Conservation (phyloP, 192 early-diverging fungal genomes). For the Rhizoclosmatium globosum region DNA sequence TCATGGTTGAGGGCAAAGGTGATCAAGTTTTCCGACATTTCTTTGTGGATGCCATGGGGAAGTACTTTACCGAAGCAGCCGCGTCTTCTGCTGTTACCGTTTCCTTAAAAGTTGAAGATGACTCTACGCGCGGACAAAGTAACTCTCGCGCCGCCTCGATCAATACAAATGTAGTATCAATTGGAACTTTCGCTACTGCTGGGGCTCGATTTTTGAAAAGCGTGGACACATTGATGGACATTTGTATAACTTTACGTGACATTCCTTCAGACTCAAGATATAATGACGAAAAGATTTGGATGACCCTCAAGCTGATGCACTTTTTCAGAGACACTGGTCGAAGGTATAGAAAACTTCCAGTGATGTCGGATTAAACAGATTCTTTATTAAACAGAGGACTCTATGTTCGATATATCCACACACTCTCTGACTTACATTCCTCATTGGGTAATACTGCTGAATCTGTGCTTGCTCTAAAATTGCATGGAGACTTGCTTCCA, state of each 20-base stretch:
- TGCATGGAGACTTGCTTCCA: conserved; percentile 71
- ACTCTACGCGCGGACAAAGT: neutral
- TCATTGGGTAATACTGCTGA: conserved; percentile 65
- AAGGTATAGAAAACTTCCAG: conserved; percentile 22
- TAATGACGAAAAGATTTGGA: conserved; percentile 70
- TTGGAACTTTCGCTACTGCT: conserved; percentile 23
- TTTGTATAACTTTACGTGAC: conserved; percentile 60
- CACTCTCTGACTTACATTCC: conserved; percentile 66
- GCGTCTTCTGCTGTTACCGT: conserved; percentile 28
- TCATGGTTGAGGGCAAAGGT: conserved; percentile 44
- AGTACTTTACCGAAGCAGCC: conserved; percentile 47
- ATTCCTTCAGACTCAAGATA: conserved; percentile 61
- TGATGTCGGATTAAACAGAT: neutral
- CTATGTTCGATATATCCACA: conserved; percentile 75
- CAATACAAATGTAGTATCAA: neutral
- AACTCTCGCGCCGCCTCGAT: conserved; percentile 6
- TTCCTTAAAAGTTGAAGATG: conserved; percentile 1
- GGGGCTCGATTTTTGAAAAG: conserved; percentile 55
- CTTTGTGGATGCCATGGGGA: conserved; percentile 52
- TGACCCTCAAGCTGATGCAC: conserved; percentile 67
- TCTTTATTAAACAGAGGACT: conserved; percentile 47
- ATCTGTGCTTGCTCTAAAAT: conserved; percentile 70
- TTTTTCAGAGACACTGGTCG: conserved; percentile 70
- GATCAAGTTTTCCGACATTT: conserved; percentile 54
- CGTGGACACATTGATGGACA: conserved; percentile 59